These are phyloP conservation scores for Pseudopithomyces chartarum DNA, from an alignment of 2,329 filamentous ascomycete species.

Conservation along the genomic window DNA sequence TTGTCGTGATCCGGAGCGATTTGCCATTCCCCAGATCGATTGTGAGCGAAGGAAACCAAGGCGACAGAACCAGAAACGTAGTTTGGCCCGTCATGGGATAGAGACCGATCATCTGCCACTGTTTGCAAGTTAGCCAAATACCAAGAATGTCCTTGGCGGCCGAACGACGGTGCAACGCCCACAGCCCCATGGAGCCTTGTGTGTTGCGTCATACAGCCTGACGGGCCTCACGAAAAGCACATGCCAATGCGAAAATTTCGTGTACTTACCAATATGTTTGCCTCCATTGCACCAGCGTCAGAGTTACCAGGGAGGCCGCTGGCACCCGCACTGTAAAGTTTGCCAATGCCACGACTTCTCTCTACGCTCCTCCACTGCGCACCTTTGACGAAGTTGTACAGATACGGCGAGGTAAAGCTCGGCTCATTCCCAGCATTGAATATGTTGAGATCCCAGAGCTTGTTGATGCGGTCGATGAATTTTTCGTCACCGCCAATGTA, in stretches of 20 bases:
- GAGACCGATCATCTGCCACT: constrained; percentile 43
- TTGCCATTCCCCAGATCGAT: constrained; percentile 63
- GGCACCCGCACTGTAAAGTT: constrained; percentile 59
- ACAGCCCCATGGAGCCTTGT: not conserved
- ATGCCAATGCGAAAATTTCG: not conserved
- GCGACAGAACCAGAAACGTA: constrained; percentile 64
- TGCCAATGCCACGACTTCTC: constrained; percentile 63
- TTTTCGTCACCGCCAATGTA: constrained; percentile 59
- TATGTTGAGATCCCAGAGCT: constrained; percentile 61
- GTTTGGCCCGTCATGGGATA: constrained; percentile 66
- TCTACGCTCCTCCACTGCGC: constrained; percentile 66
- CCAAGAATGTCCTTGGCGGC: not conserved
- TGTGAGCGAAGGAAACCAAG: constrained; percentile 55
- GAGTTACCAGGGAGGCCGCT: constrained; percentile 70
- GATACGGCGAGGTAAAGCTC: constrained; percentile 68
- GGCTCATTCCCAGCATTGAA: constrained; percentile 73
- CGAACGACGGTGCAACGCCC: not conserved
- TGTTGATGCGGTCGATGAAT: constrained; percentile 65
- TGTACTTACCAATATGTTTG: constrained; percentile 56
- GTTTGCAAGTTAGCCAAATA: not conserved
- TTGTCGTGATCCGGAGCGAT: constrained; percentile 59
- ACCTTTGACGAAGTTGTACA: constrained; percentile 68
- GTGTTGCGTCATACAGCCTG: not conserved
- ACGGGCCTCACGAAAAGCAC: not conserved
- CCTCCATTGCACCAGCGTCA: constrained; percentile 75